Percentiles rank a stretch among this genome's conserved stretches.
These are phyloP conservation scores for Citrus unshiu DNA, from an alignment of 345 rosid species.

Conservation along the genomic window DNA sequence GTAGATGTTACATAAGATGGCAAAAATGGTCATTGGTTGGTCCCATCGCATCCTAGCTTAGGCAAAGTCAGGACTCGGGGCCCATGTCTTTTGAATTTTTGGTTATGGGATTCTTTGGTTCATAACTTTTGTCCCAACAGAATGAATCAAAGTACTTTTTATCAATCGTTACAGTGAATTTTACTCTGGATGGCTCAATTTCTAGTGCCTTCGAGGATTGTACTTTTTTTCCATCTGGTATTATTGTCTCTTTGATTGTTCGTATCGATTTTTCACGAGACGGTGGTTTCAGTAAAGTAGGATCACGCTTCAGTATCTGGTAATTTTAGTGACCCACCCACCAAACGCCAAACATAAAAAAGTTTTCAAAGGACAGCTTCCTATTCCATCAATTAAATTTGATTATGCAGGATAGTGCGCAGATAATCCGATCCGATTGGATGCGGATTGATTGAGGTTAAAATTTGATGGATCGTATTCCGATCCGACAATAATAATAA, in stretches of 20 bases:
- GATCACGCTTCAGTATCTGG: background rate
- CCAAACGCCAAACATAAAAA: too few relatives aligned
- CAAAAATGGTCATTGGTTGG: background rate
- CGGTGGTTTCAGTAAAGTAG: background rate
- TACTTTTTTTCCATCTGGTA: background rate
- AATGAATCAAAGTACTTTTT: background rate
- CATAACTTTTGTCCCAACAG: background rate
- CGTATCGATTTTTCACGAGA: too few relatives aligned
- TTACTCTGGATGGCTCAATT: background rate
- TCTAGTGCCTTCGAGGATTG: background rate
- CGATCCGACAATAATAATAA: too few relatives aligned
- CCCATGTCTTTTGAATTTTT: conserved; percentile 6
- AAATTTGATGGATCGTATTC: too few relatives aligned
- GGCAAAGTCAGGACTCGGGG: background rate
- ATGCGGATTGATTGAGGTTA: too few relatives aligned
- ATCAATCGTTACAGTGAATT: too few relatives aligned
- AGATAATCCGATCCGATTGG: too few relatives aligned
- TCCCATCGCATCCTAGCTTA: background rate
- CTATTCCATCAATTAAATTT: background rate
- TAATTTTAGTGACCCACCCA: background rate
- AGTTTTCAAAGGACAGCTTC: too few relatives aligned
- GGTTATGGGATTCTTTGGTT: background rate
- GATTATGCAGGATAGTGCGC: background rate
- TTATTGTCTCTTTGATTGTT: too few relatives aligned
- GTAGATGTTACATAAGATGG: background rate